Percentiles rank a stretch among this genome's conserved stretches.
These are phyloP conservation scores for Tulasnella sp. DNA, from an alignment of 768 basidiomycete genomes.

Conservation along the genomic window DNA sequence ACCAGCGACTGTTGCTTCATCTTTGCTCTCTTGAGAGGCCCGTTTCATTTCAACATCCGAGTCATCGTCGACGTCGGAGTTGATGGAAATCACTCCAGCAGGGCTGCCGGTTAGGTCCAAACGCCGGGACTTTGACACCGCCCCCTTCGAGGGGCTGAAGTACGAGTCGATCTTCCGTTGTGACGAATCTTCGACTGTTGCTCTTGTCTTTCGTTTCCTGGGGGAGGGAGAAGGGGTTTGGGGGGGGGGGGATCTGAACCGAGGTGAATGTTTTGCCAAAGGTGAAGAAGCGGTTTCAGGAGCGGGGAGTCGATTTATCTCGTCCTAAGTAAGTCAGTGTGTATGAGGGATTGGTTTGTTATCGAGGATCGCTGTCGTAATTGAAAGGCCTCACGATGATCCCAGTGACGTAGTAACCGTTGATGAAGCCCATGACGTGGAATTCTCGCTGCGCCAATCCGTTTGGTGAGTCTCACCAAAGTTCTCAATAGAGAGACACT, in stretches of 20 bases:
- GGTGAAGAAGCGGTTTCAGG: neutral
- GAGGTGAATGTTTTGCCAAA: neutral
- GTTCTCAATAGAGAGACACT: neutral
- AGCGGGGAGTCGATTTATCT: slow-evolving; percentile 26
- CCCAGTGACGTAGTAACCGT: slow-evolving; percentile 31
- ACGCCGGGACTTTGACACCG: neutral
- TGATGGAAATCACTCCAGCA: neutral
- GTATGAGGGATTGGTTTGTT: too few species aligned
- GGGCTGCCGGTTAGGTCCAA: neutral
- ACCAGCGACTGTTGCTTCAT: neutral
- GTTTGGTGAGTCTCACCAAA: neutral
- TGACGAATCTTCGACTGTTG: neutral
- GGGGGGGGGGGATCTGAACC: neutral
- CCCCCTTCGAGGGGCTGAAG: neutral
- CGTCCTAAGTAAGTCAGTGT: slow-evolving; percentile 27
- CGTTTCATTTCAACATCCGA: neutral
- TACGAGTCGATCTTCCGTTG: neutral
- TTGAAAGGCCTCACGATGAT: slow-evolving; percentile 29
- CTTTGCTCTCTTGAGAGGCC: neutral
- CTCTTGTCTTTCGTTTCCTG: neutral
- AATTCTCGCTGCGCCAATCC: slow-evolving; percentile 27
- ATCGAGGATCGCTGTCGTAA: neutral
- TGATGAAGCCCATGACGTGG: slow-evolving; percentile 33
- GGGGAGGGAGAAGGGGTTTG: neutral
- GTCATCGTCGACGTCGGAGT: neutral